These are phyloP conservation scores for Apophysomyces ossiformis DNA, from an alignment of 371 early-diverging fungal genomes.

Conservation along the genomic window DNA sequence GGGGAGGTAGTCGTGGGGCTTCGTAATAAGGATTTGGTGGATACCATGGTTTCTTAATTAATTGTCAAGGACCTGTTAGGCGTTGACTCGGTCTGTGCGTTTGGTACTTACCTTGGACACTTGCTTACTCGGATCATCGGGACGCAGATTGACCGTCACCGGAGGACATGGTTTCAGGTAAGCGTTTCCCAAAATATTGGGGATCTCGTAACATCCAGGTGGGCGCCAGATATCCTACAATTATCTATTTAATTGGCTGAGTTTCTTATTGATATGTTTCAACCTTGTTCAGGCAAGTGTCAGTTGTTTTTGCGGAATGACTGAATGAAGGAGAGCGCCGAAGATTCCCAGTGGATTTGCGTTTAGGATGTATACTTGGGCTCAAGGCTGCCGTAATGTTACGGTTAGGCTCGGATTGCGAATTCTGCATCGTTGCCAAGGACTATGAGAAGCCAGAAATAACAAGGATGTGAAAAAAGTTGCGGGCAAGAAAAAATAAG, in stretches of 20 bases:
- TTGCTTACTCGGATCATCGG: conserved; percentile 45
- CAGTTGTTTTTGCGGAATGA: conserved; percentile 21
- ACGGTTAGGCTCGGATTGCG: conserved; percentile 49
- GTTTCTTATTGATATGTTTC: conserved; percentile 4
- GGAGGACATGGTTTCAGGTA: conserved; percentile 47
- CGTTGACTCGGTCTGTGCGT: not conserved
- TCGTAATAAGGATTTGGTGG: conserved; percentile 38
- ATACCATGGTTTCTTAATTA: conserved; percentile 36
- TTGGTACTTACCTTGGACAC: conserved; percentile 40
- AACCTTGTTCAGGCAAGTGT: conserved; percentile 11
- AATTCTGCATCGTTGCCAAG: conserved; percentile 45
- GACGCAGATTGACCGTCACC: conserved; percentile 40
- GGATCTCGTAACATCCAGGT: conserved; percentile 38
- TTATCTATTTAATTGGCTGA: conserved; percentile 9
- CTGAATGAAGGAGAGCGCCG: conserved; percentile 36
- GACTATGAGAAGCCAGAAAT: conserved; percentile 14
- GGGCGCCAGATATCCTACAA: conserved; percentile 37
- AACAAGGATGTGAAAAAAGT: not conserved
- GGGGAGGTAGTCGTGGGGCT: conserved; percentile 34
- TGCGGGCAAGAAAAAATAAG: not conserved
- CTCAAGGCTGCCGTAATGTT: conserved; percentile 26
- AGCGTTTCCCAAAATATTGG: conserved; percentile 39
- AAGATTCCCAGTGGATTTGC: conserved; percentile 55
- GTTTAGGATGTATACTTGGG: conserved; percentile 39
- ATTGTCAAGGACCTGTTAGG: not conserved